Base-by-base conservation (phyloP, 495 filamentous ascomycete species). In the Geopyxis carbonaria region DNA sequence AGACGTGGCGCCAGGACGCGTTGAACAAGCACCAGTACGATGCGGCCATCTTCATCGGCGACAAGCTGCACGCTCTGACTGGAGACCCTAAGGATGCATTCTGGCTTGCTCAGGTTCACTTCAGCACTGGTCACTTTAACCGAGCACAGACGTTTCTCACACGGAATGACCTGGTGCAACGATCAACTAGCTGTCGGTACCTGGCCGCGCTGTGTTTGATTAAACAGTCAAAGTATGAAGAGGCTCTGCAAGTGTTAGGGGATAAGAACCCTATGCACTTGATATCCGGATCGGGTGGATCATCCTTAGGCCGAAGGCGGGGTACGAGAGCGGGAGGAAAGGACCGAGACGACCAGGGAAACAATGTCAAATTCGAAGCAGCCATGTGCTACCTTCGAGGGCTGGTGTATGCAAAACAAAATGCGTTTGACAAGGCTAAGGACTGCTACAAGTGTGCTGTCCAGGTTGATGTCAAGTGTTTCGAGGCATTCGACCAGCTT, bases 371-470 rank as follows among this genome's bases (percentile, higher is more conserved):
- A 21, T 92, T 82, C 46, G 89, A 95, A 60, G 91, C 91, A 1
- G 80, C 77, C 49, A 99, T 99, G 87, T 95, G 91, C 62, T 93
- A 85, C 59, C 64, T 99, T 24, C 68, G 89, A 16, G 89, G 89
- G 3, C 67, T 92, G 18, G 94, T 92, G 61, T 94, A 82, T 53
- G 86, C 89, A 13, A 94, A 93, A 59, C 83, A 92, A 60, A 99
- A 95, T 59, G 80, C 86, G 10, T 95, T 94, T 47, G 91, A 99
- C 53, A 76, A 86, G 19, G 89, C 89, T 24, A 93, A 93, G 51
- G 85, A 94, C 51, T 94, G 91, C 61, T 99, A 94, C 66, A 94
- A 93, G 62, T 81, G 91, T 49, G 89, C 89, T 5, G 81, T 95
- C 29, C 69, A 80, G 33, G 94, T 99, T 52, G 91, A 99, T 56